Conservation (phyloP, 2,329 filamentous ascomycete species). For the Diaporthe citri region DNA sequence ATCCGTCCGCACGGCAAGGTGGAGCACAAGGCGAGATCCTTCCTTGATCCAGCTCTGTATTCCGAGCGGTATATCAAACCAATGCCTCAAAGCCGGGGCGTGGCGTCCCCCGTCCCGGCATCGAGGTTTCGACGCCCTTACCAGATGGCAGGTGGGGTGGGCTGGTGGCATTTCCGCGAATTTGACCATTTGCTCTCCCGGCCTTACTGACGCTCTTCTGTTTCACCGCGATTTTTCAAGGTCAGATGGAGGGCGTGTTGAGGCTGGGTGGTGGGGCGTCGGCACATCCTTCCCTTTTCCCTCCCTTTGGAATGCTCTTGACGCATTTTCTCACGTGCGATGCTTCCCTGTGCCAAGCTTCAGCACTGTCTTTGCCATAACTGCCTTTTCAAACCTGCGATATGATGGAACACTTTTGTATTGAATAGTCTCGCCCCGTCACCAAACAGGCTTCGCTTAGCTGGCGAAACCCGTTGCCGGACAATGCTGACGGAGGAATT, state of each 20-base stretch:
- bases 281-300: conserved; percentile 33
- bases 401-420: not conserved
- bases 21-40: conserved; percentile 81
- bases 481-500: not conserved
- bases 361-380: not conserved
- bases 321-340: not conserved
- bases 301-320: conserved; percentile 1
- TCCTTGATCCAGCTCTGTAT: conserved; percentile 81
- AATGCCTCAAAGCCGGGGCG: conserved; percentile 26
- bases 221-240: conserved; percentile 37
- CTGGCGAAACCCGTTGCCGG: not conserved
- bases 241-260: conserved; percentile 24
- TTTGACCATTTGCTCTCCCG: conserved; percentile 61
- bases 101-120: conserved; percentile 33
- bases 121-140: conserved; percentile 35
- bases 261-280: conserved; percentile 40
- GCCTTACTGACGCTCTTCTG: conserved; percentile 40
- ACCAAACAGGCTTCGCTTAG: not conserved
- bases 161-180: conserved; percentile 50
- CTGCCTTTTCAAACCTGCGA: not conserved
- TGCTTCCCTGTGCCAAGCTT: not conserved
- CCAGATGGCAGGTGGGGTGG: conserved; percentile 48
- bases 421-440: not conserved
- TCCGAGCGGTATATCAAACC: conserved; percentile 76
- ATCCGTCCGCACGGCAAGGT: conserved; percentile 76